A percentile compares a stretch with the other conserved stretches of the same genome.
phyloP scores from a whole-genome alignment of 1,284 basidiomycete genomes.

The Mycosarcoma mackinlayi region DNA sequence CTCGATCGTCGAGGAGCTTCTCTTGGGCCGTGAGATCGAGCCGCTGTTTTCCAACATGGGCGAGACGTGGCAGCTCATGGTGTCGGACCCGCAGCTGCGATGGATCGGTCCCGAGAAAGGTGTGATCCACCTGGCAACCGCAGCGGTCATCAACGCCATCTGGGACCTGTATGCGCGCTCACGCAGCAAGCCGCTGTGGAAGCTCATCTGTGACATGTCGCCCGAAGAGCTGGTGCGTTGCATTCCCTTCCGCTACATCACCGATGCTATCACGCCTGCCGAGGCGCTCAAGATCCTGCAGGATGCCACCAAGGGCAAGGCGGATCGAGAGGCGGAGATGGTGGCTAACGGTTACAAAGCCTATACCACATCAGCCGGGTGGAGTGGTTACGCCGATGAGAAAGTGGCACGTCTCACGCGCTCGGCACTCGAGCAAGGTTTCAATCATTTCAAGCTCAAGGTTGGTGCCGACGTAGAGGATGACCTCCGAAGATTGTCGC shows the following conservation, averaged over 20 bases:
- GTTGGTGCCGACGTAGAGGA: constrained; percentile 84
- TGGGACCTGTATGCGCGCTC: constrained; percentile 81
- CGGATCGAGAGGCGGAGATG: constrained; percentile 69
- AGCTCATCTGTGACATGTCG: constrained; percentile 83
- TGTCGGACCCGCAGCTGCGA: constrained; percentile 54
- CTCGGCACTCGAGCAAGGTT: constrained; percentile 81
- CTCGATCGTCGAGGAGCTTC: constrained; percentile 73
- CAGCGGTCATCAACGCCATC: constrained; percentile 77
- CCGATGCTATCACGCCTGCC: constrained; percentile 88
- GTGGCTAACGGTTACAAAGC: constrained; percentile 80
- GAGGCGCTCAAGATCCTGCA: constrained; percentile 87
- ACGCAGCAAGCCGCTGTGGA: constrained; percentile 83
- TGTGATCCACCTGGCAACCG: constrained; percentile 83
- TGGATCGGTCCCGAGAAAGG: constrained; percentile 82
- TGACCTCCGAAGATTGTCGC: constrained; percentile 84
- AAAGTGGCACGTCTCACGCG: constrained; percentile 87
- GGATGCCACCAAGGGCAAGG: constrained; percentile 80
- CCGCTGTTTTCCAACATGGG: constrained; percentile 85
- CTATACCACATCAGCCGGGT: constrained; percentile 90
- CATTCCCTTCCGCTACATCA: constrained; percentile 85
- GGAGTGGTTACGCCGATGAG: constrained; percentile 80
- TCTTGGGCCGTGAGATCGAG: constrained; percentile 86
- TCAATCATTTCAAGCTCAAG: constrained; percentile 76
- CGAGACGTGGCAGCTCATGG: constrained; percentile 50
- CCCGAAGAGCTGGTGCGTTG: constrained; percentile 85